Conservation (phyloP, 345 rosid species). For the Eucalyptus cloeziana region DNA sequence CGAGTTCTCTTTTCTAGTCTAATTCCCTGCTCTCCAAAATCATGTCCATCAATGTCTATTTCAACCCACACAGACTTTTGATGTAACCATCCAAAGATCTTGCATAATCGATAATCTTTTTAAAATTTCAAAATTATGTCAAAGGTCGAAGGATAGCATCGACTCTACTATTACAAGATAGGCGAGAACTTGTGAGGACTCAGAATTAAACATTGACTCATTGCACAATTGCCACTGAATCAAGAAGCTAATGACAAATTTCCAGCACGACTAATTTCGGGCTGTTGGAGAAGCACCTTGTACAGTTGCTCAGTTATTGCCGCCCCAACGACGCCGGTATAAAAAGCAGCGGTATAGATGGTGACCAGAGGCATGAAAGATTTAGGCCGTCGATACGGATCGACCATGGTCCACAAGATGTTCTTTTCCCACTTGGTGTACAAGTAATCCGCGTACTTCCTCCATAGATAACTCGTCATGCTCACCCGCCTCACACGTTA, state of each 20-base stretch:
- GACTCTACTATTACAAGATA: not conserved
- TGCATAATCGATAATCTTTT: not conserved
- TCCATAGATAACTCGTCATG: conserved; percentile 72
- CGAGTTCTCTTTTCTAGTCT: not conserved
- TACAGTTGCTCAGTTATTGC: conserved; percentile 85
- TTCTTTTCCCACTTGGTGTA: conserved; percentile 69
- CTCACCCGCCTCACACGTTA: not conserved
- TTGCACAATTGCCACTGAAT: not conserved
- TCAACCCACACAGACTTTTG: not conserved
- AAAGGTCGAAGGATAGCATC: not conserved
- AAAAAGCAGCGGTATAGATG: conserved; percentile 68
- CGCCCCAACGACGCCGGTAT: conserved; percentile 79
- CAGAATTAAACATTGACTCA: not conserved
- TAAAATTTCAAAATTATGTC: not conserved
- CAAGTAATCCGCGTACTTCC: conserved; percentile 69
- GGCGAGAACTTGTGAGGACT: not conserved
- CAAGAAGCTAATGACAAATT: not conserved
- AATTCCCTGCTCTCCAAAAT: not conserved
- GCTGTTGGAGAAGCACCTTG: conserved; percentile 26
- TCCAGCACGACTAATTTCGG: not conserved
- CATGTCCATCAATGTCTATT: not conserved
- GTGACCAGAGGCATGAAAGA: conserved; percentile 63
- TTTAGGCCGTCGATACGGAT: conserved; percentile 72
- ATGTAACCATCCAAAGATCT: not conserved
- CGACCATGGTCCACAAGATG: conserved; percentile 80